Evolutionary conservation across 2,329 filamentous ascomycete genomes (phyloP).

Genomic region (Dryadomyces quercivorus): DNA sequence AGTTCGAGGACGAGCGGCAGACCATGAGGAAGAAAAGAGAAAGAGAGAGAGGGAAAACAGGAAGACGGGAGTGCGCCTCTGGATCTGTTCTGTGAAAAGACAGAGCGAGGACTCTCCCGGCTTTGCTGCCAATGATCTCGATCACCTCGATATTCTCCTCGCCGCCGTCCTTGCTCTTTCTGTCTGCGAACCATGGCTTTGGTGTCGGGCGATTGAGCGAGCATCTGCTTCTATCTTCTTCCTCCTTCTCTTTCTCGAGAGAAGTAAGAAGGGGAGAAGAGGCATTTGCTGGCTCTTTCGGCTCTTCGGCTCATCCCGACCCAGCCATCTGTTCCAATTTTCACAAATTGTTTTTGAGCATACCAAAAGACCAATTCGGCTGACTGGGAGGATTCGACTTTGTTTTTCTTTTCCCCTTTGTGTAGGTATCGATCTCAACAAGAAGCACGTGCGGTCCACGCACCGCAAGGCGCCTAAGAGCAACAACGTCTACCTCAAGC

Average conservation of each 20-base stretch:
- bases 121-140: not conserved
- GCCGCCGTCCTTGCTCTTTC: not conserved
- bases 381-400: constrained; percentile 32
- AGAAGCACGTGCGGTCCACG: constrained; percentile 55
- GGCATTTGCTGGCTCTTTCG: no score
- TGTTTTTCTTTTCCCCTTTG: constrained; percentile 21
- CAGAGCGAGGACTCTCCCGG: no score
- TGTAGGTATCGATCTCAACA: constrained; percentile 61
- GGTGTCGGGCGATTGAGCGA: not conserved
- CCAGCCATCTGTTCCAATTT: not conserved
- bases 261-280: not conserved
- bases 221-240: not conserved
- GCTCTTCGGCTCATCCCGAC: not conserved
- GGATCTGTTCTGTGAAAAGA: not conserved
- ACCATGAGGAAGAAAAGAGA: not conserved
- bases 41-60: not conserved
- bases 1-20: not conserved
- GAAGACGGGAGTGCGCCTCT: no score
- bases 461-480: constrained; percentile 96
- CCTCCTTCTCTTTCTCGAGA: not conserved
- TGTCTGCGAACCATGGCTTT: constrained; percentile 5
- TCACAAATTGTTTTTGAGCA: constrained; percentile 38
- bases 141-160: not conserved
- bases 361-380: constrained; percentile 43
- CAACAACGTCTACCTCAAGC: constrained; percentile 95